These are phyloP conservation scores for Asterionellopsis glacialis DNA, from an alignment of 108 stramenopile genomes.

Conservation along the genomic window DNA sequence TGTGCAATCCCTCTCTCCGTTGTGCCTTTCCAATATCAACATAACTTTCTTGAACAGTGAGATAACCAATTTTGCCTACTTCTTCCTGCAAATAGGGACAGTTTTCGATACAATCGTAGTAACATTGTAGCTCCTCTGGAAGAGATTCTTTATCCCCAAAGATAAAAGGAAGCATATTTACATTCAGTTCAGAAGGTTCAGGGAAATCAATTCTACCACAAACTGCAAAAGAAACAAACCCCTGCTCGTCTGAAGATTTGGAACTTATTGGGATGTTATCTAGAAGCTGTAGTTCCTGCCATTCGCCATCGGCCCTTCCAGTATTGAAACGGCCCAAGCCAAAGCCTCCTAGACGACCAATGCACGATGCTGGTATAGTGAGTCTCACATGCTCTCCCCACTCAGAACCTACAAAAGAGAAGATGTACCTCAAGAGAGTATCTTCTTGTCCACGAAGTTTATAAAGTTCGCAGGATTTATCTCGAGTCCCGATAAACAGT, in stretches of 20 bases:
- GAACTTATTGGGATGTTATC: no score
- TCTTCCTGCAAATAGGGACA: not conserved
- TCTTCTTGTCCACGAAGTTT: no score
- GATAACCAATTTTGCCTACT: not conserved
- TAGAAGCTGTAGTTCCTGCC: no score
- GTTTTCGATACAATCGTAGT: not conserved
- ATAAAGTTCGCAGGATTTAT: no score
- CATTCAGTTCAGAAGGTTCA: slow-evolving; percentile 1
- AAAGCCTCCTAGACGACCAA: no score
- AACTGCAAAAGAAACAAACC: slow-evolving; percentile 1
- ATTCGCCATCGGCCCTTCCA: no score
- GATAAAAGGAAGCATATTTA: slow-evolving; percentile 12
- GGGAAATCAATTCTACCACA: slow-evolving; percentile 10
- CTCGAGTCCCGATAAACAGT: no score
- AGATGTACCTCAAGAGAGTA: no score
- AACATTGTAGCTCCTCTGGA: slow-evolving; percentile 1
- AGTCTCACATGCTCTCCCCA: no score
- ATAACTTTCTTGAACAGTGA: not conserved
- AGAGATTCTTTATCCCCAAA: slow-evolving; percentile 4
- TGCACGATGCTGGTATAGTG: not conserved
- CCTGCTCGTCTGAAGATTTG: not conserved
- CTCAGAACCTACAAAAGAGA: no score
- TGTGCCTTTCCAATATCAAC: not conserved
- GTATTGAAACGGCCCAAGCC: no score
- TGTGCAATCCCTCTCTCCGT: not conserved